Conservation (phyloP, 768 basidiomycete species). For the Trametes elegans region DNA sequence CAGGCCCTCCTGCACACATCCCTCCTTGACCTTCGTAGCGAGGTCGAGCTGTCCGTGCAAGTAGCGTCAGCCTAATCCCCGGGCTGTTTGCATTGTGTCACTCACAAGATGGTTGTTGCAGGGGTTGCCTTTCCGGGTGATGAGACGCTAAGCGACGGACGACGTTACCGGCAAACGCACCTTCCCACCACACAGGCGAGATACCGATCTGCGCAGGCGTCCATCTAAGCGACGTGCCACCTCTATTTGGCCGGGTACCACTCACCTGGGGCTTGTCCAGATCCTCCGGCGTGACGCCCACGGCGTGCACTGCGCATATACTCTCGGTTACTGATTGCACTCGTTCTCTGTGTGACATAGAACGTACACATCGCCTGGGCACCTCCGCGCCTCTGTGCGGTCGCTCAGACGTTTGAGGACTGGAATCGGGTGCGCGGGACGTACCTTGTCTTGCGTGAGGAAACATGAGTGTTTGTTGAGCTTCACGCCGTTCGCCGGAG, state of each 20-base stretch:
- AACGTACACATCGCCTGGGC: conserved; percentile 84
- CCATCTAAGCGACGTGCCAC: neutral
- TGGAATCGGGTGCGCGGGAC: neutral
- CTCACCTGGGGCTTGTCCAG: conserved; percentile 81
- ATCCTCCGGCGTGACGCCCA: conserved; percentile 73
- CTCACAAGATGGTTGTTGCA: conserved; percentile 81
- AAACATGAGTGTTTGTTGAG: conserved; percentile 76
- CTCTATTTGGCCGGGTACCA: neutral
- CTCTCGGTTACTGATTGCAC: neutral
- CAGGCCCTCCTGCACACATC: conserved; percentile 76
- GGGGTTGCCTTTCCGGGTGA: conserved; percentile 59
- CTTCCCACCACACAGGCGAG: conserved; percentile 91
- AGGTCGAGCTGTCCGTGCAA: conserved; percentile 61
- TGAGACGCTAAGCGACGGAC: conserved; percentile 5
- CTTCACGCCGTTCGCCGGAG: conserved; percentile 36
- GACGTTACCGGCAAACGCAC: conserved; percentile 35
- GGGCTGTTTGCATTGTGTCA: neutral
- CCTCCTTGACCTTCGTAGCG: conserved; percentile 76
- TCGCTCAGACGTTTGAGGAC: neutral
- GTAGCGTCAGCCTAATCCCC: neutral
- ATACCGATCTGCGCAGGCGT: conserved; percentile 66
- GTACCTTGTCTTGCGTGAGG: conserved; percentile 76
- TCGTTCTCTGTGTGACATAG: neutral
- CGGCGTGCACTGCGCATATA: conserved; percentile 62
- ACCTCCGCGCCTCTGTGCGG: conserved; percentile 55